Percentiles rank a stretch among this genome's conserved stretches.
phyloP scores from a whole-genome alignment of 2,329 filamentous ascomycete species.

The Metarhizium brunneum region DNA sequence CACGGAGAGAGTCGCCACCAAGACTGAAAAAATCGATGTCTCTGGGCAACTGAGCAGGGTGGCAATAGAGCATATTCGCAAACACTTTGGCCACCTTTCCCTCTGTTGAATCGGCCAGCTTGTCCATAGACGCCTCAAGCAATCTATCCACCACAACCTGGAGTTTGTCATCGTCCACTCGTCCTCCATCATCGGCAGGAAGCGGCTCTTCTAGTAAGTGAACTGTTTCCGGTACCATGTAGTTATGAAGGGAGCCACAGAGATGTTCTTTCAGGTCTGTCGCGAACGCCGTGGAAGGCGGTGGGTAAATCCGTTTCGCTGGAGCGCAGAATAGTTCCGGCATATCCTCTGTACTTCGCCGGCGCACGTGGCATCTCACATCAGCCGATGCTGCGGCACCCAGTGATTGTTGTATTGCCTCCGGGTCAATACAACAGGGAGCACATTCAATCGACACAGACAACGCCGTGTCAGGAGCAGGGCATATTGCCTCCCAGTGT shows the following conservation, averaged over 20 bases:
- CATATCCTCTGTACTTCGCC: conserved; percentile 1
- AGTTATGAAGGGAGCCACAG: conserved; percentile 16
- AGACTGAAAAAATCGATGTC: conserved; percentile 41
- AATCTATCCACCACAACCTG: conserved; percentile 20
- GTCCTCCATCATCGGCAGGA: conserved; percentile 20
- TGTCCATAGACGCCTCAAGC: conserved; percentile 12
- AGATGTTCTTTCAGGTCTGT: conserved; percentile 12
- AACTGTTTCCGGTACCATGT: conserved; percentile 29
- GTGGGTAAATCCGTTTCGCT: neutral
- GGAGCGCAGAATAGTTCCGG: conserved; percentile 16
- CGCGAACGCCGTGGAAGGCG: conserved; percentile 1
- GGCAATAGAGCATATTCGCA: conserved; percentile 32
- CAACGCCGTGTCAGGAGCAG: conserved; percentile 36
- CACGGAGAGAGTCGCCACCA: conserved; percentile 44
- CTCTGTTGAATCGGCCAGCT: conserved; percentile 19
- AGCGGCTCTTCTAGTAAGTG: conserved; percentile 24
- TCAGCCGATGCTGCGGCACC: conserved; percentile 8
- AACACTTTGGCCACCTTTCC: conserved; percentile 34
- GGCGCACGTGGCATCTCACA: conserved; percentile 11
- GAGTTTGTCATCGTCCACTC: conserved; percentile 25
- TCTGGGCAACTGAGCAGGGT: conserved; percentile 25
- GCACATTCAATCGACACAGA: conserved; percentile 27
- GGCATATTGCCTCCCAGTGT: conserved; percentile 42
- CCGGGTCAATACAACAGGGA: conserved; percentile 23
- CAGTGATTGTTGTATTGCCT: conserved; percentile 16